A percentile compares a stretch with the other conserved stretches of the same genome.
Evolutionary conservation across 1,284 basidiomycete species (phyloP).

Genomic region (Trametes hirsuta): DNA sequence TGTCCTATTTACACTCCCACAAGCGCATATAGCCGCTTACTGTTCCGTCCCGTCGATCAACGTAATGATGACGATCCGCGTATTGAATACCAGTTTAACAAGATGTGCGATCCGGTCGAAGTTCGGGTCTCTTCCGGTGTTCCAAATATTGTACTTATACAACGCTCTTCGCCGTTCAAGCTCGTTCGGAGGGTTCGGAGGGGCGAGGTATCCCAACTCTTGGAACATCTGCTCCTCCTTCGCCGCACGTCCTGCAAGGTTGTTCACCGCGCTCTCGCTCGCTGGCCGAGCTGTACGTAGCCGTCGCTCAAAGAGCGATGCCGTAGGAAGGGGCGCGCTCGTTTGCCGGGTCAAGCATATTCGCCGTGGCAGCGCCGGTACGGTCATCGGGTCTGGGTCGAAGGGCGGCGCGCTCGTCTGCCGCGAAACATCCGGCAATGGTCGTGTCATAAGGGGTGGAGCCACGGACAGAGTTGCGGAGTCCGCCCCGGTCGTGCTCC

Average conservation of each 20-base stretch:
- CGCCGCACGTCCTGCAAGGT: constrained; percentile 48
- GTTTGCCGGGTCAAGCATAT: constrained; percentile 61
- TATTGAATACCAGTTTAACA: constrained; percentile 91
- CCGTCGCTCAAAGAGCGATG: constrained; percentile 43
- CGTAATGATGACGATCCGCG: constrained; percentile 83
- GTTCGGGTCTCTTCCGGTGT: constrained; percentile 83
- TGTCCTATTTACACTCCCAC: constrained; percentile 8
- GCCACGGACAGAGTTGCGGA: neutral
- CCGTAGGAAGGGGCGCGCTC: constrained; percentile 58
- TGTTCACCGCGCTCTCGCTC: constrained; percentile 37
- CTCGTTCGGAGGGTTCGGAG: constrained; percentile 84
- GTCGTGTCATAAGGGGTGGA: neutral
- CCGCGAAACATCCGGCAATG: constrained; percentile 25
- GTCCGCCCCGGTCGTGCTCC: neutral
- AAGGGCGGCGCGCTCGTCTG: constrained; percentile 34
- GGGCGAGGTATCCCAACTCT: constrained; percentile 73
- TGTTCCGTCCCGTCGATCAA: constrained; percentile 84
- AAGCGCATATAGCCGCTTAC: constrained; percentile 40
- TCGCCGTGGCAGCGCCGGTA: constrained; percentile 52
- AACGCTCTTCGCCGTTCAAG: constrained; percentile 78
- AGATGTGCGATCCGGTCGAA: constrained; percentile 92
- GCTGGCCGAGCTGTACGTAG: constrained; percentile 43
- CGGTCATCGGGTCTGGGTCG: constrained; percentile 32
- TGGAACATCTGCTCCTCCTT: constrained; percentile 66
- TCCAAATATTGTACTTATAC: constrained; percentile 85